phyloP scores from a whole-genome alignment of 805 yeast species.

The Ogataea methanolica region DNA sequence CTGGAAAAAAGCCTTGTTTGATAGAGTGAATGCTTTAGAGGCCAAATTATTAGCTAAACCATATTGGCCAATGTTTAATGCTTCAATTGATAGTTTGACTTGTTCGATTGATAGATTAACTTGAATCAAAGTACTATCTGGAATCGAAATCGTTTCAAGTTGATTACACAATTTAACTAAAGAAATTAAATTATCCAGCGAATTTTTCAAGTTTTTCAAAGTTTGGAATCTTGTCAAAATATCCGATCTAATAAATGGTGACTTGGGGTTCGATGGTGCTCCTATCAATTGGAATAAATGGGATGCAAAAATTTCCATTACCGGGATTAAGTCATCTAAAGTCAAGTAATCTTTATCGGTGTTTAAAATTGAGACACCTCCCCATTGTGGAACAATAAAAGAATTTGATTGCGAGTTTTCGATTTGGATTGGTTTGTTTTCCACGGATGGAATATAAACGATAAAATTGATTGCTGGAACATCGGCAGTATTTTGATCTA shows the following conservation, averaged over 20 bases:
- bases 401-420: constrained; percentile 46
- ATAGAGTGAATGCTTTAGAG: constrained; percentile 51
- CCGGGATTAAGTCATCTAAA: constrained; percentile 44
- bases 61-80: constrained; percentile 31
- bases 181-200: constrained; percentile 69
- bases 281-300: constrained; percentile 76
- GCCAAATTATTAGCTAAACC: constrained; percentile 35
- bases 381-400: constrained; percentile 86
- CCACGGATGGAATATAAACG: constrained; percentile 54
- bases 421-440: constrained; percentile 45
- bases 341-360: constrained; percentile 29
- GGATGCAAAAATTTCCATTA: constrained; percentile 65
- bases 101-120: constrained; percentile 47
- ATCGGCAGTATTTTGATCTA: constrained; percentile 41
- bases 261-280: constrained; percentile 50
- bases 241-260: constrained; percentile 62
- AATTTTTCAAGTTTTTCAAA: constrained; percentile 51
- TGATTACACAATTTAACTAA: constrained; percentile 63
- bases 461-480: constrained; percentile 70
- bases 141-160: constrained; percentile 78
- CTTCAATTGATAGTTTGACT: constrained; percentile 34
- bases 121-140: constrained; percentile 58
- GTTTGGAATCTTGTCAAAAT: constrained; percentile 57
- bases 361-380: constrained; percentile 62
- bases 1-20: constrained; percentile 83